Conservation (phyloP, 106 monocot genomes). For the Hemerocallis citrina region DNA sequence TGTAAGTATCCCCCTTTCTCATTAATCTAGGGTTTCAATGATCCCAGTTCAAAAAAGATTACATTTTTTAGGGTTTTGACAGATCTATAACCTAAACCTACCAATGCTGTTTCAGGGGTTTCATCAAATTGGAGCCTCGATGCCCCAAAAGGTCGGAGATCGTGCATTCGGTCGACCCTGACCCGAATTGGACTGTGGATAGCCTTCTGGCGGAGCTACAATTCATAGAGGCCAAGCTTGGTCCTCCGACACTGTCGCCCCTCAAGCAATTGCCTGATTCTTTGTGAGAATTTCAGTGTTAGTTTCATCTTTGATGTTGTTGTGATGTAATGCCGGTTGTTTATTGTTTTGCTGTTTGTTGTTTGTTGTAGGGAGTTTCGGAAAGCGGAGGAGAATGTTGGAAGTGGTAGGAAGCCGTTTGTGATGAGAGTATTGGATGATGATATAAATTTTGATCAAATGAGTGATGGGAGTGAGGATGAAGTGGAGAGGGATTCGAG, state of each 20-base stretch:
- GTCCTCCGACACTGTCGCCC: no score
- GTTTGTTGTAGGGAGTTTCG: neutral
- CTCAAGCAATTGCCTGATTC: no score
- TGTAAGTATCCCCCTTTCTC: no score
- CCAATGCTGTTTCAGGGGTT: conserved; percentile 22
- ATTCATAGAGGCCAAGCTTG: no score
- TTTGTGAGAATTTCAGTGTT: no score
- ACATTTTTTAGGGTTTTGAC: no score
- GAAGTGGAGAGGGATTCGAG: neutral
- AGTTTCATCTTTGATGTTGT: no score
- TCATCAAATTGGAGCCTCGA: conserved; percentile 22
- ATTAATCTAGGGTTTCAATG: no score
- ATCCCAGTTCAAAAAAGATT: no score
- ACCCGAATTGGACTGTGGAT: conserved; percentile 24
- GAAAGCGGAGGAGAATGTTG: neutral
- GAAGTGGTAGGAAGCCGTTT: conserved; percentile 15
- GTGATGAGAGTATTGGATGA: conserved; percentile 25
- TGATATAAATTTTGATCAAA: conserved; percentile 7
- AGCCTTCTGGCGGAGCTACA: no score
- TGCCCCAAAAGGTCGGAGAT: conserved; percentile 15
- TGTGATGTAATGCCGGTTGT: no score
- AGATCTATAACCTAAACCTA: no score
- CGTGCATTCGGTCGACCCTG: conserved; percentile 17
- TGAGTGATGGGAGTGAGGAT: neutral
- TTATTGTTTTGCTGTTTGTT: neutral